Evolutionary conservation across 371 early-diverging fungal genomes (phyloP).

Genomic region (Sporodiniella umbellata): DNA sequence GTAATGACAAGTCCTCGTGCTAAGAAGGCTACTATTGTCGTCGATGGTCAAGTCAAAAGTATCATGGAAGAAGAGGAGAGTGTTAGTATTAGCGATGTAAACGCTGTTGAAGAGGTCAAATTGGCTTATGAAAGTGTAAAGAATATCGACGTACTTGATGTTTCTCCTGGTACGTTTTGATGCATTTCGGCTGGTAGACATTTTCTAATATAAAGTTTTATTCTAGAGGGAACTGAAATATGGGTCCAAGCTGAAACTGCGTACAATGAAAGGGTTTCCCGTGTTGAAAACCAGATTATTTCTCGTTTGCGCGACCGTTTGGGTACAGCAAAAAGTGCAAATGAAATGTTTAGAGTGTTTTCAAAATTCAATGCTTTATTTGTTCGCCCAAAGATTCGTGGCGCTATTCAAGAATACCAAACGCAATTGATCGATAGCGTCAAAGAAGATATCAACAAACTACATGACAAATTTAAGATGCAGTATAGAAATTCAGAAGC

Average conservation of each 20-base stretch:
- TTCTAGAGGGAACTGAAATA: constrained; percentile 84
- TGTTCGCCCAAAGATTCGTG: constrained; percentile 97
- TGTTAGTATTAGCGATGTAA: constrained; percentile 64
- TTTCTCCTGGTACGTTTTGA: constrained; percentile 52
- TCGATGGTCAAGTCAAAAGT: constrained; percentile 49
- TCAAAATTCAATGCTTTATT: constrained; percentile 98
- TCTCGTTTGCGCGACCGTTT: constrained; percentile 90
- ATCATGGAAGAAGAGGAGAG: constrained; percentile 57
- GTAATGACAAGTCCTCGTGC: constrained; percentile 81
- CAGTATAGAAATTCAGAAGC: constrained; percentile 91
- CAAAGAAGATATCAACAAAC: constrained; percentile 92
- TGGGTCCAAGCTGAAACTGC: constrained; percentile 90
- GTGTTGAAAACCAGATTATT: constrained; percentile 97
- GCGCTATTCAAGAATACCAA: constrained; percentile 99
- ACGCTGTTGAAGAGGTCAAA: constrained; percentile 88
- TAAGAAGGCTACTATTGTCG: constrained; percentile 48
- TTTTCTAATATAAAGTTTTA: not conserved
- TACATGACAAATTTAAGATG: constrained; percentile 95
- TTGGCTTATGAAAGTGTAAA: constrained; percentile 92
- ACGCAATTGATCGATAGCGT: constrained; percentile 95
- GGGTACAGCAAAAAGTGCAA: constrained; percentile 93
- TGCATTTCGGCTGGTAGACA: constrained; percentile 22
- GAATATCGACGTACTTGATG: constrained; percentile 93
- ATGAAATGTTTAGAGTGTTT: constrained; percentile 98
- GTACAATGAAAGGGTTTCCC: constrained; percentile 93